A percentile compares a stretch with the other conserved stretches of the same genome.
These are phyloP conservation scores for Themeda triandra DNA, from an alignment of 176 grass and related monocot genomes.

Conservation along the genomic window DNA sequence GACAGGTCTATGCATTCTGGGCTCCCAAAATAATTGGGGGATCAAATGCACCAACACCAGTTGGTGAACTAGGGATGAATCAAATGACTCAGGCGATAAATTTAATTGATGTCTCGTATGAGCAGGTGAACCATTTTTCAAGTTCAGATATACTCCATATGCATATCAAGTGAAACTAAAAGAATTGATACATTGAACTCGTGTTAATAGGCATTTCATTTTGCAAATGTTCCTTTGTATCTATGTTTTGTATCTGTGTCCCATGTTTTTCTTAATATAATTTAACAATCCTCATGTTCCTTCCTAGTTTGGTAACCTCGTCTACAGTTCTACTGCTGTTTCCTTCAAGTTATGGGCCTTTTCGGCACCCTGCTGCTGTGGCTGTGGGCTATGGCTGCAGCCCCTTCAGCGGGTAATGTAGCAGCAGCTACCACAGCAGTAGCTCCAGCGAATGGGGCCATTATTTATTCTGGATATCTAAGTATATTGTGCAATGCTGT, in stretches of 20 bases:
- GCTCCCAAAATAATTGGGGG: slow-evolving; percentile 97
- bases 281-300: background rate
- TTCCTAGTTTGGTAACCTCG: background rate
- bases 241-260: background rate
- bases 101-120: slow-evolving; percentile 82
- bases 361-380: no score
- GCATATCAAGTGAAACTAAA: background rate
- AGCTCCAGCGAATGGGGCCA: no score
- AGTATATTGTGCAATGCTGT: background rate
- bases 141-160: background rate
- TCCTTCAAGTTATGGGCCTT: background rate
- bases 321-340: background rate
- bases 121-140: slow-evolving; percentile 54
- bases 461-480: background rate
- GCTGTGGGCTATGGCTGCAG: no score
- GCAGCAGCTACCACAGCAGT: no score
- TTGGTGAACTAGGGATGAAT: slow-evolving; percentile 88
- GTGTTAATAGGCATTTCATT: background rate
- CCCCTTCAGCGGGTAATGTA: no score
- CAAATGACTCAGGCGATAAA: slow-evolving; percentile 93
- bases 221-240: background rate
- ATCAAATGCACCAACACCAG: slow-evolving; percentile 84
- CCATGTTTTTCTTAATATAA: background rate
- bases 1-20: slow-evolving; percentile 77
- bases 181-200: background rate